Base-by-base conservation (phyloP, 208 protist species). In the Strigomonas culicis region DNA sequence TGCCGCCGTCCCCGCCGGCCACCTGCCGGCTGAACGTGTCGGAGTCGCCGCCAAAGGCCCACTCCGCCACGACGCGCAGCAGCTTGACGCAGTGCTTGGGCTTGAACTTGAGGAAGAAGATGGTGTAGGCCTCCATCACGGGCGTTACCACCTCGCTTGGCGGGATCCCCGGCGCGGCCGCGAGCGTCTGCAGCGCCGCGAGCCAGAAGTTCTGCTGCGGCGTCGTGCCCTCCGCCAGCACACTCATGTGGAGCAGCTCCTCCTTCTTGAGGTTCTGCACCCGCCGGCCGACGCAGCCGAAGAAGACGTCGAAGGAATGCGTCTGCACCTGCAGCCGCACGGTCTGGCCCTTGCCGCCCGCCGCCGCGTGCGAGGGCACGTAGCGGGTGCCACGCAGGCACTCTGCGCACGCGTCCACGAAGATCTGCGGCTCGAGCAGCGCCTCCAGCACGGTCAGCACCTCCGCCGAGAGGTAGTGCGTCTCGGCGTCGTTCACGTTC, bases 71-170 rank as follows among this genome's bases (percentile, higher is more conserved):
- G 25, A 76, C 67, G 30, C 75, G 72, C 47, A 96, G 70, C 65
- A 91, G 72, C 65, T 63, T 67, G 22, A 63, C 63, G 55, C 86
- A 88, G 52, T 92, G 80, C 64, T 92, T 91, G 21, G 86, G 72
- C 78, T 92, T 92, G 68, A 96, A 96, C 73, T 96, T 96, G 30
- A 96, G 55, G 59, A 92, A 83, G 66, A 96, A 93, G 32, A 80
- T 74, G 3, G 69, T 82, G 78, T 90, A 96, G 47, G 86, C 84
- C 62, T 88, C 70, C 53, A 93, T 63, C 31, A 93, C 82, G 15
- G 90, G 80, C 63, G 73, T 69, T 25, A 90, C 62, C 56, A 80
- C 71, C 69, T 93, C 86, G 31, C 66, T 75, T 27, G 90, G 72
- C 47, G 86, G 90, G 32, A 86, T 67, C 19, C 77, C 46, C n/a